Percentiles rank a stretch among this genome's conserved stretches.
phyloP scores from a whole-genome alignment of 1,284 basidiomycete species.

The Earliella scabrosa region DNA sequence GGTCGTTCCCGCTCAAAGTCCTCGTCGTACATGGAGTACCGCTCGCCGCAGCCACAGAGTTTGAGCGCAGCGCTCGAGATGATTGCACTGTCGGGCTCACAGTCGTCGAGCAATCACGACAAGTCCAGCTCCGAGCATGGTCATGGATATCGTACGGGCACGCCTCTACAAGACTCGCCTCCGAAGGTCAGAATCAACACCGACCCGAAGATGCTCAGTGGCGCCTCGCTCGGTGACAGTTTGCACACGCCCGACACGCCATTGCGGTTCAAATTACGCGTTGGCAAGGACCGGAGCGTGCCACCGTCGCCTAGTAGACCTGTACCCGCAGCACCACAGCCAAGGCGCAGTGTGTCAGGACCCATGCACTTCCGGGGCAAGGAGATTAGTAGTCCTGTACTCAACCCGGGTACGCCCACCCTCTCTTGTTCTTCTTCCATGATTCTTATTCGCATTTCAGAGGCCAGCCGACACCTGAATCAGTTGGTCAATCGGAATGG shows the following conservation, averaged over 20 bases:
- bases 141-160: conserved; percentile 14
- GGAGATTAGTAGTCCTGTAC: conserved; percentile 65
- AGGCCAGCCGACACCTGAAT: conserved; percentile 73
- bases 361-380: conserved; percentile 47
- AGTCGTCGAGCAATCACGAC: conserved; percentile 25
- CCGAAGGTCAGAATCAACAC: conserved; percentile 27
- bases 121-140: conserved; percentile 22
- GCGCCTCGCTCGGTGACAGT: conserved; percentile 14
- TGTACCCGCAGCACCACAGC: conserved; percentile 21
- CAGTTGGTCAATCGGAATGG: conserved; percentile 67
- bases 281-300: conserved; percentile 18
- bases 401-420: conserved; percentile 58
- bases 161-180: conserved; percentile 18
- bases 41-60: conserved; percentile 41
- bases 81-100: conserved; percentile 31
- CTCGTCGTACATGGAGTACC: conserved; percentile 44
- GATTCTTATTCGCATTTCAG: conserved; percentile 38
- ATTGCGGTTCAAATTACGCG: conserved; percentile 19
- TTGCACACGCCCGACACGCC: conserved; percentile 24
- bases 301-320: conserved; percentile 25
- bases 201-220: conserved; percentile 17
- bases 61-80: conserved; percentile 45
- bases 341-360: conserved; percentile 22
- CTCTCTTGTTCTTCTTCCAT: neutral
- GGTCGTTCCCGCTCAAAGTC: conserved; percentile 49